Base-by-base conservation (phyloP, 768 basidiomycete genomes). In the Leccinum rimulosum region DNA sequence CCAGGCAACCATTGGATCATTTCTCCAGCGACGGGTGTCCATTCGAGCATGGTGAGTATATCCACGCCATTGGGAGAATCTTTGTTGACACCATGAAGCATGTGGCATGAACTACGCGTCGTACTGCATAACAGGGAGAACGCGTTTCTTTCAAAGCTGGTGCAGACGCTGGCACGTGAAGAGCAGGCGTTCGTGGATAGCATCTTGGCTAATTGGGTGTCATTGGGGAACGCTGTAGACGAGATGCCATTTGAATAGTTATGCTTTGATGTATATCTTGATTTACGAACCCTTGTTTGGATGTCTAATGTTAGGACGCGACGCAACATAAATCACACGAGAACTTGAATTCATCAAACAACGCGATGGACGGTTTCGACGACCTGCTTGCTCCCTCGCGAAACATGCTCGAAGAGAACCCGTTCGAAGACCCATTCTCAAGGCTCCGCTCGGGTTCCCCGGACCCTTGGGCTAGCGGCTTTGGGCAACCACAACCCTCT, bases 71-170 rank as follows among this genome's bases (percentile, higher is more conserved):
- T 33, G 6, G 36, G 27, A 10, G 47, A 57, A 50, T 31, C 38
- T 19, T 56, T 45, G 40, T 49, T 60, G 60, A 65, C 54, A 55
- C 48, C 49, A 38, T 47, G 33, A 64, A 94, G 95, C 64, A 84
- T 97, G 83, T 98, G 95, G 94, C 91, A 96, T 66, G 95, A 98
- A 72, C 79, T 96, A n/a, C 86, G 92, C 25, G 91, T 94, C 17
- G 88, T 98, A 38, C 76, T 96, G 49, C 94, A 97, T 73, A 94
- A 95, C 63, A 80, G 89, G 56, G 95, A 97, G 75, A 92, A 93
- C 64, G 81, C 89, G 0, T 80, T 95, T 36, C 74, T 95, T 28
- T 89, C 89, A 0, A 79, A 87, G 61, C 77, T 88, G 2, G 85
- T 88, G 60, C 86, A 91, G 70, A 75, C 76, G 1, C 91, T 95